Conservation (phyloP, 495 filamentous ascomycete genomes). For the Recurvomyces mirabilis region DNA sequence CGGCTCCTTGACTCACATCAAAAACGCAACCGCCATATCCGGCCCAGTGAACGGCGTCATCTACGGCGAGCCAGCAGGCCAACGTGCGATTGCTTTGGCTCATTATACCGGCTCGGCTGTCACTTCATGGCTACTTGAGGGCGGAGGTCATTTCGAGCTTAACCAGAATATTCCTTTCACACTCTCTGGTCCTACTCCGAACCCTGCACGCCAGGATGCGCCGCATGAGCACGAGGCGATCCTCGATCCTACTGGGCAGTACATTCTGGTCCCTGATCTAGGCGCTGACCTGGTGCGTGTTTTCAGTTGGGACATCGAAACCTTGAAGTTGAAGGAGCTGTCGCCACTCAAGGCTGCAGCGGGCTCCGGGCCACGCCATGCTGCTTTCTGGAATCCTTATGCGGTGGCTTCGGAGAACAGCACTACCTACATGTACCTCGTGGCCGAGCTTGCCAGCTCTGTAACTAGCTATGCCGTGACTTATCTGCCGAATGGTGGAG, state of each 20-base stretch:
- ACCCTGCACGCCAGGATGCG: conserved; percentile 24
- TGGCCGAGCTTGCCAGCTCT: conserved; percentile 25
- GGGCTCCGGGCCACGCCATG: conserved; percentile 31
- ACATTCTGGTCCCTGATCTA: conserved; percentile 32
- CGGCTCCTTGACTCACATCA: conserved; percentile 22
- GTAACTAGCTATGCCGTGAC: conserved; percentile 26
- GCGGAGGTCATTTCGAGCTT: conserved; percentile 16
- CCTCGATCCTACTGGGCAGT: conserved; percentile 31
- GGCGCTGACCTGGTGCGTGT: conserved; percentile 29
- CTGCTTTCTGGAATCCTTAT: conserved; percentile 28
- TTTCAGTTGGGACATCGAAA: conserved; percentile 21
- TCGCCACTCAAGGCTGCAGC: conserved; percentile 16
- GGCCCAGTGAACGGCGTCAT: conserved; percentile 28
- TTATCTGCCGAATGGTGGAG: conserved; percentile 22
- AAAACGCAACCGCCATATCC: conserved; percentile 21
- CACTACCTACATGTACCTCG: conserved; percentile 26
- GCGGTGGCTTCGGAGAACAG: conserved; percentile 12
- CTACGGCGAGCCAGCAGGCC: conserved; percentile 23
- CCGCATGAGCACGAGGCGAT: conserved; percentile 31
- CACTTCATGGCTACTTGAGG: conserved; percentile 16
- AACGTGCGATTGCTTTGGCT: conserved; percentile 26
- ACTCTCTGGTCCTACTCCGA: conserved; percentile 18
- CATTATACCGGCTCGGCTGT: conserved; percentile 23
- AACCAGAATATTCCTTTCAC: conserved; percentile 26
- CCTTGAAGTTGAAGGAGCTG: conserved; percentile 16